These are phyloP conservation scores for Linnemannia zychae DNA, from an alignment of 192 early-diverging fungal genomes.

Conservation along the genomic window DNA sequence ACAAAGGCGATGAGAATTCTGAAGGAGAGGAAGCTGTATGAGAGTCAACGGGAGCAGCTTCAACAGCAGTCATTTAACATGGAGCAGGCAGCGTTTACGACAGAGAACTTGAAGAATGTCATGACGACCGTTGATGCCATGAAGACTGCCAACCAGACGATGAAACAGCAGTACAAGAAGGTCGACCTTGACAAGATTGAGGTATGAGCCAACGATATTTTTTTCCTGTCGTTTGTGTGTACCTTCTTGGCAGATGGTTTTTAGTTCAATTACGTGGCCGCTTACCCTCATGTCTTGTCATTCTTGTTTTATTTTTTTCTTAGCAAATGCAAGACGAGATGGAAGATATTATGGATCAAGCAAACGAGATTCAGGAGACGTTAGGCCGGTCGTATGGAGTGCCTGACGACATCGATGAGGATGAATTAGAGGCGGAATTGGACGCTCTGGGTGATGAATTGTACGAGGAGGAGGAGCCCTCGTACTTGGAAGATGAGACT, in stretches of 20 bases:
- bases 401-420: slow-evolving; percentile 96
- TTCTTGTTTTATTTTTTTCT: not conserved
- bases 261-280: not conserved
- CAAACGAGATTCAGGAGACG: slow-evolving; percentile 97
- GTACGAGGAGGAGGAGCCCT: slow-evolving; percentile 84
- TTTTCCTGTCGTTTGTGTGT: not conserved
- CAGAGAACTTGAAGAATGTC: slow-evolving; percentile 98
- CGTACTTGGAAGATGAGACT: slow-evolving; percentile 84
- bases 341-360: slow-evolving; percentile 97
- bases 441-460: slow-evolving; percentile 97
- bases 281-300: slow-evolving; percentile 2
- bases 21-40: slow-evolving; percentile 97
- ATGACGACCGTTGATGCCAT: slow-evolving; percentile 97
- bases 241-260: not conserved
- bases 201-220: slow-evolving; percentile 55
- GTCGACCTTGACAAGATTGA: slow-evolving; percentile 96
- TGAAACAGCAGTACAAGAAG: slow-evolving; percentile 97
- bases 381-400: slow-evolving; percentile 92
- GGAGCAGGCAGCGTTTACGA: slow-evolving; percentile 94
- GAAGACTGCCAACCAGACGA: slow-evolving; percentile 93
- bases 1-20: slow-evolving; percentile 91
- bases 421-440: slow-evolving; percentile 98
- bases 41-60: slow-evolving; percentile 93
- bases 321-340: slow-evolving; percentile 97
- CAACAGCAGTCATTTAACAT: slow-evolving; percentile 99